Conservation (phyloP, 768 basidiomycete species). For the Leucogyrophana mollusca region DNA sequence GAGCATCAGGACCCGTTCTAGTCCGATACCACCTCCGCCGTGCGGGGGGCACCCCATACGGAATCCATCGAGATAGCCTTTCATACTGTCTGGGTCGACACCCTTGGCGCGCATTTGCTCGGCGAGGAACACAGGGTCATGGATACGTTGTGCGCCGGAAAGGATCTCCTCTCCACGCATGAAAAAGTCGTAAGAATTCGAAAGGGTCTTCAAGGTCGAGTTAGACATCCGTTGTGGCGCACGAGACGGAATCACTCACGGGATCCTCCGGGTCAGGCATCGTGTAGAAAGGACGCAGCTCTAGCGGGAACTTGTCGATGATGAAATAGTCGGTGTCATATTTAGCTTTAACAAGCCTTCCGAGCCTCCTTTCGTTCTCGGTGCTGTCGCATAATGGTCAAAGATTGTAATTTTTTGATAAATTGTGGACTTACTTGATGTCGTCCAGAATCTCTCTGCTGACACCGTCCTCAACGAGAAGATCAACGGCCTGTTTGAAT, state of each 20-base stretch:
- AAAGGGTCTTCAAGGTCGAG: conserved; percentile 57
- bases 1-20: conserved; percentile 95
- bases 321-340: conserved; percentile 99
- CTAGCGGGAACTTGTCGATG: conserved; percentile 98
- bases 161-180: conserved; percentile 99
- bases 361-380: conserved; percentile 92
- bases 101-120: conserved; percentile 86
- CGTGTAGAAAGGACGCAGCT: conserved; percentile 96
- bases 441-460: conserved; percentile 79
- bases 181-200: conserved; percentile 99
- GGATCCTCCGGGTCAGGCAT: conserved; percentile 96
- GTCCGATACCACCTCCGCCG: conserved; percentile 94
- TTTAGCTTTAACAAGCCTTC: conserved; percentile 85
- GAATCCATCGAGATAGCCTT: conserved; percentile 92
- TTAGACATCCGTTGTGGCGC: conserved; percentile 4
- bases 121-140: conserved; percentile 79
- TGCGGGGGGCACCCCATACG: conserved; percentile 93
- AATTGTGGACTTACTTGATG: conserved; percentile 62
- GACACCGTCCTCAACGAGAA: conserved; percentile 86
- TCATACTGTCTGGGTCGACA: conserved; percentile 90
- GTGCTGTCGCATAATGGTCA: conserved; percentile 55
- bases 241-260: conserved; percentile 41
- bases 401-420: not conserved
- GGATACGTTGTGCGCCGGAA: conserved; percentile 96
- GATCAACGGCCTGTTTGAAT: conserved; percentile 84